Evolutionary conservation across 495 filamentous ascomycete genomes (phyloP).

Genomic region (Lasiosphaeris hirsuta): DNA sequence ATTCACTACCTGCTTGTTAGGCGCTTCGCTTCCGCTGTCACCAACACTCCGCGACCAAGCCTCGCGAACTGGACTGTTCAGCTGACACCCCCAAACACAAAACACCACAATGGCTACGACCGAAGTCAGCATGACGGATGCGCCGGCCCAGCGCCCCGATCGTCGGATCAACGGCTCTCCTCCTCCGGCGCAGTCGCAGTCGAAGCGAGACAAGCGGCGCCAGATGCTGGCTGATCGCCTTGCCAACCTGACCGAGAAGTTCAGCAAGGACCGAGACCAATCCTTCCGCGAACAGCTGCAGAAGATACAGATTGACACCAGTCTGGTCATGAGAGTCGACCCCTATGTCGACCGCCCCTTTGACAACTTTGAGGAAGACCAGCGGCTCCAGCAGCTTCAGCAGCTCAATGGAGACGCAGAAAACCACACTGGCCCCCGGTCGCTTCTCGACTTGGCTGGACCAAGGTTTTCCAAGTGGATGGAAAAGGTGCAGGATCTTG

Average conservation of each 20-base stretch:
- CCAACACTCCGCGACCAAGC: neutral
- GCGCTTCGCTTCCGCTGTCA: conserved; percentile 2
- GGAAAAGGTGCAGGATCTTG: conserved; percentile 75
- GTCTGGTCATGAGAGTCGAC: conserved; percentile 76
- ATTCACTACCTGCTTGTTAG: too few relatives aligned
- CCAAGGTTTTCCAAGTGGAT: conserved; percentile 77
- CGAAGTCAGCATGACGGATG: conserved; percentile 28
- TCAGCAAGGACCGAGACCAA: conserved; percentile 74
- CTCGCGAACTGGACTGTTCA: too few relatives aligned
- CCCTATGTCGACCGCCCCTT: conserved; percentile 71
- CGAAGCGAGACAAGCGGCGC: conserved; percentile 89
- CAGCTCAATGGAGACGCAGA: conserved; percentile 53
- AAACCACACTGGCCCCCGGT: conserved; percentile 37
- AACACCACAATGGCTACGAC: conserved; percentile 31
- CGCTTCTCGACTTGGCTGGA: conserved; percentile 65
- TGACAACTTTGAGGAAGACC: conserved; percentile 66
- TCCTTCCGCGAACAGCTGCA: conserved; percentile 88
- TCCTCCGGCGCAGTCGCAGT: conserved; percentile 48
- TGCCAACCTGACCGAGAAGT: conserved; percentile 65
- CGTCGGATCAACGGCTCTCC: conserved; percentile 31
- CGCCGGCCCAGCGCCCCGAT: conserved; percentile 19
- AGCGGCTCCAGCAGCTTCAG: conserved; percentile 49
- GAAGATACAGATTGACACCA: conserved; percentile 84
- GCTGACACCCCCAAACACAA: neutral
- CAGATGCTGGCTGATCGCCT: conserved; percentile 74